A percentile compares a stretch with the other conserved stretches of the same genome.
These are phyloP conservation scores for Flaveria brownii DNA, from an alignment of 129 eudicot genomes.

Conservation along the genomic window DNA sequence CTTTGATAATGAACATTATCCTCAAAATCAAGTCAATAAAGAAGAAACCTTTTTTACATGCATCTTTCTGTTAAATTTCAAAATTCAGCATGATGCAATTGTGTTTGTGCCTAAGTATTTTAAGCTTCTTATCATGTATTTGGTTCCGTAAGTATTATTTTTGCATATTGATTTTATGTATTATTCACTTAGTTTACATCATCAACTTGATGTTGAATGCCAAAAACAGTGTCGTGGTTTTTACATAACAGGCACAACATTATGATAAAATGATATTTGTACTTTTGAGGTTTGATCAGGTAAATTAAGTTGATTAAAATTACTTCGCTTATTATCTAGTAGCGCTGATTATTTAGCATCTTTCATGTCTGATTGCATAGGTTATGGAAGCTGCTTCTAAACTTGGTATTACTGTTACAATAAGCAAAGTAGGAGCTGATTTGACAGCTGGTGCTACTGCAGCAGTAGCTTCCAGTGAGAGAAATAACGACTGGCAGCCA, in stretches of 20 bases:
- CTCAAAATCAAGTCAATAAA: constrained; percentile 21
- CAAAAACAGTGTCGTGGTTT: not conserved
- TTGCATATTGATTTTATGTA: not conserved
- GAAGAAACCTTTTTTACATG: constrained; percentile 2
- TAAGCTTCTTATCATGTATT: constrained; percentile 24
- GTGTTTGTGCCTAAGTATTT: not conserved
- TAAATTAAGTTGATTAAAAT: not conserved
- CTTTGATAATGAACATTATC: not conserved
- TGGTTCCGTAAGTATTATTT: not conserved
- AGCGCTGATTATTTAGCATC: not conserved
- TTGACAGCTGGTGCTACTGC: constrained; percentile 41
- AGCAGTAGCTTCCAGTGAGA: constrained; percentile 54
- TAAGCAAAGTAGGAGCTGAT: constrained; percentile 70
- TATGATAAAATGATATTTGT: not conserved
- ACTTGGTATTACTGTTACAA: constrained; percentile 65
- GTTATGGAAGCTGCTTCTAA: constrained; percentile 87
- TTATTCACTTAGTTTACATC: constrained; percentile 1
- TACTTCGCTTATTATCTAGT: not conserved
- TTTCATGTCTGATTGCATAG: constrained; percentile 42
- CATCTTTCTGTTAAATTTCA: constrained; percentile 11
- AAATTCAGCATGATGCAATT: constrained; percentile 8
- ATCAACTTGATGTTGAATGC: constrained; percentile 6
- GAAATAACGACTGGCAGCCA: constrained; percentile 80
- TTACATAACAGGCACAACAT: constrained; percentile 3
- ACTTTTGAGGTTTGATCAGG: not conserved